Evolutionary conservation across 768 basidiomycete species (phyloP), one percentile per base, ranked within the genome.

Genomic region (Rhodotorula kratochvilovae): DNA sequence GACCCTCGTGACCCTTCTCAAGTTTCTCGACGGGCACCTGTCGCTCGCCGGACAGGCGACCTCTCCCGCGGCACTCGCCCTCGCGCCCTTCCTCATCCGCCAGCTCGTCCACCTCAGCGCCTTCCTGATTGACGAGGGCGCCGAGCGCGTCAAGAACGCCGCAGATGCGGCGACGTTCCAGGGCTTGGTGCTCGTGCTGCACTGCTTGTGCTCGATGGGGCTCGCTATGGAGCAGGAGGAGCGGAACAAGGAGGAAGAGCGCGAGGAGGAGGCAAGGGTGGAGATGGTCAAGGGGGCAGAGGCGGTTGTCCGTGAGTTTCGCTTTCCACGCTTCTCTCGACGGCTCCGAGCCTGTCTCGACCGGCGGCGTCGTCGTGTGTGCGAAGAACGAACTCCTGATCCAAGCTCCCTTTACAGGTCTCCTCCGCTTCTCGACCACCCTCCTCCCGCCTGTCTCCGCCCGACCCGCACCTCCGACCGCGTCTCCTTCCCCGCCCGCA

Each of bases 11-110:
- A 59, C 61, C 35, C 54, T 75, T 21, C 74, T 75, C 74, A 75
- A 75, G 36, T 69, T 68, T 53, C 67, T 72, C 43, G 74, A 75
- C 57, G 74, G 70, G 17, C 58, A 68, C 62, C 63, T 75, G 23
- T 61, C 70, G 6, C 43, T 36, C 17, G 21, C 65, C 7, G 3
- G 16, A 12, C n/a, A 33, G 29, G 45, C 65, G 6, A 19, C 48
- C 11, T 25, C 58, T 0, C 25, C 51, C 11, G 1, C 58, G 19
- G 21, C 51, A 0, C 42, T 36, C 63, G 2, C 57, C 15, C 53
- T 73, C 36, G 31, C 66, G 25, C 66, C 57, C 10, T 70, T 68
- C 57, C 56, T 71, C 15, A 16, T 62, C 19, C 5, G n/a, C 4
- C 42, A 61, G 27, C 64, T 74, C 45, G 13, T 15, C 12, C 1